Evolutionary conservation across 129 eudicot species (phyloP), one percentile per base, ranked within the genome.

Genomic region (Escallonia rubra): DNA sequence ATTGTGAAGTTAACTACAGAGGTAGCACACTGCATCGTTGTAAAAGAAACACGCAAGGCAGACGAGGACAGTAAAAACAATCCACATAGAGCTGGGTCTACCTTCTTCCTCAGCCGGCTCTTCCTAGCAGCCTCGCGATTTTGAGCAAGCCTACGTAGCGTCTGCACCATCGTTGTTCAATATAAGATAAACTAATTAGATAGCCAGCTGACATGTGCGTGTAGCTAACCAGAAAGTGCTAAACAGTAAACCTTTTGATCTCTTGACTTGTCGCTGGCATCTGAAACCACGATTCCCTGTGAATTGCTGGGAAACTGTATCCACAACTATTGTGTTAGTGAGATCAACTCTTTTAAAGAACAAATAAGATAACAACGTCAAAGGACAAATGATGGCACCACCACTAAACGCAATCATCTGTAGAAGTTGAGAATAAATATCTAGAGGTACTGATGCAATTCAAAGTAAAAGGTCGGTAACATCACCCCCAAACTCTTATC

Each of bases 41-140:
- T 23, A 23, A 23, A 23, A 23, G 34, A 23, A 23, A 52, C 13
- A 52, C 12, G 9, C 57, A 0, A 52, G 11, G 55, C 55, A 47
- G 3, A 39, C 3, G 49, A 45, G 6, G 38, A 61, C 61, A 68
- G 16, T 5, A 15, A 11, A n/a, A 6, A 53, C 23, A 16, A 49
- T 44, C 11, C 43, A 69, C 60, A 53, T 60, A 8, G 34, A 47
- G 15, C 46, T 54, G 46, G 70, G 69, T 74, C 67, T 58, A 90
- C 96, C 57, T 90, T 90, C 72, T 90, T 90, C 65, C 96, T 80
- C 67, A 90, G 70, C 57, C 96, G 90, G 78, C 96, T 90, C 75
- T 90, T 90, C 69, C 96, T 79, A 72, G 96, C 96, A 75, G 96
- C 96, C 73, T 90, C 96, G 72, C 96, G 96, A 75, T 90, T 90